Evolutionary conservation across 1,139 yeast species (phyloP).

Genomic region (Geotrichum carabidarum): DNA sequence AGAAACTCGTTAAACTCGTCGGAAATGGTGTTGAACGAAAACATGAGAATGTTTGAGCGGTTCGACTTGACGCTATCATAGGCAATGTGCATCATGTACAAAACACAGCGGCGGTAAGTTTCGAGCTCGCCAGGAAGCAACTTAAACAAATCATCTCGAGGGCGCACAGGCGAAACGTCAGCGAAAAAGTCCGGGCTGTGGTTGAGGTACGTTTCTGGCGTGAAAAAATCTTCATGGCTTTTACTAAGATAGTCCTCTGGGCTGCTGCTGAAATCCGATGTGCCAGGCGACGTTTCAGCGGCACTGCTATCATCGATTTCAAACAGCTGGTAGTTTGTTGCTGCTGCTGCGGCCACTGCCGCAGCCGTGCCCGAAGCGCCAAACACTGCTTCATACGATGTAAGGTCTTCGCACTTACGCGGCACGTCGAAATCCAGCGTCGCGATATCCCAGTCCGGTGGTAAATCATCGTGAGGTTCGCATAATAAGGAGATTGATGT

Average conservation of each 20-base stretch:
- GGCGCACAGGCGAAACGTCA: background rate
- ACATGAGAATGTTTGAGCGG: background rate
- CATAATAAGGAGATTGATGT: conserved; percentile 8
- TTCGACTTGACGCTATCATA: background rate
- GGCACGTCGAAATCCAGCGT: background rate
- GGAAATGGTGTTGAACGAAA: conserved; percentile 2
- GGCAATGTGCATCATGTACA: conserved; percentile 4
- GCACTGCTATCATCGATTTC: background rate
- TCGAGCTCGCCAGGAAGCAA: conserved; percentile 10
- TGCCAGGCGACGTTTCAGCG: background rate
- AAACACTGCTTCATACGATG: background rate
- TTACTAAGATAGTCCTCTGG: background rate
- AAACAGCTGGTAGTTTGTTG: background rate
- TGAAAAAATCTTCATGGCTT: background rate
- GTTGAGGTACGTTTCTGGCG: background rate
- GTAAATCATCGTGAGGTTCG: background rate
- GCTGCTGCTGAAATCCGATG: background rate
- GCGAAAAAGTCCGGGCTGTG: no score
- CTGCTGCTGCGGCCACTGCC: background rate
- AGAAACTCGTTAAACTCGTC: conserved; percentile 5
- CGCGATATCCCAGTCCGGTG: background rate
- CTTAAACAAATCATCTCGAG: background rate
- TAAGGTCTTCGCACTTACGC: no score
- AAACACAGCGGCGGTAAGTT: conserved; percentile 5
- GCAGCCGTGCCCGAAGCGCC: background rate